Conservation (phyloP, 75 land plant species). For the Ceratopteris richardii region DNA sequence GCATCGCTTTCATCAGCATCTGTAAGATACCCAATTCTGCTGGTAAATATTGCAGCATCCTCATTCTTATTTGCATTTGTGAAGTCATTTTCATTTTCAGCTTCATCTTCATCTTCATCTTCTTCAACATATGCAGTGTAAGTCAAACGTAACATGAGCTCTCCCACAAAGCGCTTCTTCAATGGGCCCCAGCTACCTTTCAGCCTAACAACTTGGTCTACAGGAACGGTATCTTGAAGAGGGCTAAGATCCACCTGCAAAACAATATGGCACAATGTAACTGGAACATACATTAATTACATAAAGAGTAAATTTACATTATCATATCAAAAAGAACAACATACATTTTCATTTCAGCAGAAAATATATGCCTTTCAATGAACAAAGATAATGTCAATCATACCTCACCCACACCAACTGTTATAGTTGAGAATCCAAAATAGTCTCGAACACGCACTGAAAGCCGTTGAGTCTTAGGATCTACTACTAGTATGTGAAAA, state of each 20-base stretch:
- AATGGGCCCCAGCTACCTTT: slow-evolving; percentile 68
- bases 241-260: slow-evolving; percentile 65
- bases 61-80: slow-evolving; percentile 3
- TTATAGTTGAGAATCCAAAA: slow-evolving; percentile 54
- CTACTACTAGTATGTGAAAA: slow-evolving; percentile 75
- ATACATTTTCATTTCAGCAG: no score
- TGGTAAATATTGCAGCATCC: no score
- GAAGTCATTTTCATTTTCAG: not conserved
- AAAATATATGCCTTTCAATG: no score
- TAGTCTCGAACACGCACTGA: slow-evolving; percentile 69
- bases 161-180: slow-evolving; percentile 54
- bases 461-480: slow-evolving; percentile 70
- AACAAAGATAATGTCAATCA: no score
- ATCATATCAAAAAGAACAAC: no score
- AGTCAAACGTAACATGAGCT: slow-evolving; percentile 75
- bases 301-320: not conserved
- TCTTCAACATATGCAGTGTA: slow-evolving; percentile 99
- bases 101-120: slow-evolving; percentile 69
- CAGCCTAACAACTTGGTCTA: slow-evolving; percentile 58
- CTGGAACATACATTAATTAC: not conserved
- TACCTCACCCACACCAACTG: slow-evolving; percentile 84
- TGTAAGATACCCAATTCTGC: no score
- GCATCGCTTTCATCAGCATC: slow-evolving; percentile 11
- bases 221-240: slow-evolving; percentile 93
- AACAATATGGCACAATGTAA: not conserved